Evolutionary conservation across 768 basidiomycete species (phyloP), one percentile per base, ranked within the genome.

Genomic region (Mrakia hoshinonis): DNA sequence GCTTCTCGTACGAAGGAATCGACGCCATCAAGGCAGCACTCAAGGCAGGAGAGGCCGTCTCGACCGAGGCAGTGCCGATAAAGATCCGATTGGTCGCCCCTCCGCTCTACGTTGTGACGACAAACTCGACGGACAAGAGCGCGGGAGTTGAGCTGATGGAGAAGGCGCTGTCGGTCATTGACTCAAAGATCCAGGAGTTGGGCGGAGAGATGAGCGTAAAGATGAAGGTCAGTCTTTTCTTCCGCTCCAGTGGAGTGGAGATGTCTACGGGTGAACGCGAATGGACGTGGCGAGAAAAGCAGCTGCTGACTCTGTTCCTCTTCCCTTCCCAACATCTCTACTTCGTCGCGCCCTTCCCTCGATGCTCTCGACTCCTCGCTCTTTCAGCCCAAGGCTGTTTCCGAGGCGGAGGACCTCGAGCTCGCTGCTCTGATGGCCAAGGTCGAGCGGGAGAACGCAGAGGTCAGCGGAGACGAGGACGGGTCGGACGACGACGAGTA

Each of bases 71-170:
- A 0, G 92, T 99, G 0, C 95, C 94, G 0, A 96, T 99, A 82
- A 96, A 95, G 81, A 93, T 96, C 29, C 91, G 93, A 78, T 83
- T 99, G 29, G 94, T 98, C 52, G 95, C 95, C 0, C 96, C 96
- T 10, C 95, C 95, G 34, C 79, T 99, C 48, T 99, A 98, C 76
- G 95, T 99, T 31, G 83, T 99, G 66, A 92, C 89, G 75, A 94
- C 92, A 36, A 98, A 97, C 74, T 89, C 92, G 15, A 98, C 95
- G 7, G 96, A 99, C 81, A 99, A 98, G 85, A 88, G 87, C 75
- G 89, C 89, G 49, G 90, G 95, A 62, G 90, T 97, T 9, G 96
- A 98, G 73, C 85, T 90, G 46, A 85, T 99, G 67, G 96, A 98
- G 78, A 87, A 89, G 67, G 93, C 95, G 0, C 92, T 98, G 72